Conservation (phyloP, 106 monocot species). For the Gastrodia elata region DNA sequence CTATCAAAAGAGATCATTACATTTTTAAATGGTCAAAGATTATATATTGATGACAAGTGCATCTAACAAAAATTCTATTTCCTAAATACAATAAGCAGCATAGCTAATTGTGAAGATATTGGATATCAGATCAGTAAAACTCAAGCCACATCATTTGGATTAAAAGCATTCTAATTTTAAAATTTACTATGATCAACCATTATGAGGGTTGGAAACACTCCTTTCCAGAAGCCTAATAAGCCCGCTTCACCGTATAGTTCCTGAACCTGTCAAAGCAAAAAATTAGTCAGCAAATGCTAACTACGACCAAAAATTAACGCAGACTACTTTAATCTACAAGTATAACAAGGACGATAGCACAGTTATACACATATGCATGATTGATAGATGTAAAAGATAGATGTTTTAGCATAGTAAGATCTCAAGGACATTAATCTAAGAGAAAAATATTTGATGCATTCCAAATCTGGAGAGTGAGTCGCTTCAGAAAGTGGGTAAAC, state of each 20-base stretch:
- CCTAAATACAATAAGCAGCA: background rate
- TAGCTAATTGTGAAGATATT: background rate
- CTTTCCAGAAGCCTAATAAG: constrained; percentile 92
- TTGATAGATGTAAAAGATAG: background rate
- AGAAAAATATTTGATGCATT: background rate
- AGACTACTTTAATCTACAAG: background rate
- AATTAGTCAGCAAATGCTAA: background rate
- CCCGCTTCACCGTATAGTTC: constrained; percentile 91
- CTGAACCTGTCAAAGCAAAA: constrained; percentile 42
- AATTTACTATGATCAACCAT: constrained; percentile 43
- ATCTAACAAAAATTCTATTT: background rate
- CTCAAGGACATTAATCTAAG: background rate
- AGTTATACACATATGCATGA: no score
- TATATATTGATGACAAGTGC: background rate
- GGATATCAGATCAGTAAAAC: background rate
- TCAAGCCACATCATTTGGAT: background rate
- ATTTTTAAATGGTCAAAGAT: background rate
- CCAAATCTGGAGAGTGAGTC: background rate
- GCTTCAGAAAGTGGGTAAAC: background rate
- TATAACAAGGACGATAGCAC: background rate
- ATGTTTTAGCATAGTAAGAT: background rate
- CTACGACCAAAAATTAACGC: background rate
- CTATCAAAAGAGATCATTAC: no score
- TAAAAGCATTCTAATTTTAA: background rate
- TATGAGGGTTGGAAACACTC: constrained; percentile 87